Conservation (phyloP, 495 filamentous ascomycete genomes). For the Penicillium robsamsonii region DNA sequence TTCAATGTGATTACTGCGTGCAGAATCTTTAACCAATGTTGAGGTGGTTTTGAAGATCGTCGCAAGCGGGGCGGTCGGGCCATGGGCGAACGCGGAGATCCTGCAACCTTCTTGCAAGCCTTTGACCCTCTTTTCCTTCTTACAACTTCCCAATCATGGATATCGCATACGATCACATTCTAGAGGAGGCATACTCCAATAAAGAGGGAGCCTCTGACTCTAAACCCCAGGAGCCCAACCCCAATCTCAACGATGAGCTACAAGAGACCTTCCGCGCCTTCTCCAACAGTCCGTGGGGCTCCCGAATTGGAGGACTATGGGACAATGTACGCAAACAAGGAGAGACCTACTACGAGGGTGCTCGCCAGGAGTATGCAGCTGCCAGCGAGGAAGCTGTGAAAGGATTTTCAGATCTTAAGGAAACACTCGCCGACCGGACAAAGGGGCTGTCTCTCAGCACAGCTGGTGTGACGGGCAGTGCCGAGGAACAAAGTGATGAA, state of each 20-base stretch:
- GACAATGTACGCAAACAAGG: constrained; percentile 88
- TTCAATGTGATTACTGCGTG: background rate
- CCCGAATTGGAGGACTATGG: constrained; percentile 81
- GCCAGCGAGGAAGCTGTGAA: constrained; percentile 79
- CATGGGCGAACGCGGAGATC: constrained; percentile 30
- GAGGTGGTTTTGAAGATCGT: constrained; percentile 8
- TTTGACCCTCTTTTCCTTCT: constrained; percentile 10
- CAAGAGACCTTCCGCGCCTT: constrained; percentile 95
- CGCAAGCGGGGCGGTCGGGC: constrained; percentile 32
- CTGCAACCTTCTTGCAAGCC: constrained; percentile 18
- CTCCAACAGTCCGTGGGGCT: constrained; percentile 86
- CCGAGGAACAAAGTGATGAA: constrained; percentile 32
- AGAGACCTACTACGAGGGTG: constrained; percentile 80
- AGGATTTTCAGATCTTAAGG: constrained; percentile 71
- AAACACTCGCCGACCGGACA: constrained; percentile 67
- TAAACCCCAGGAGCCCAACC: constrained; percentile 40
- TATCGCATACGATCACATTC: constrained; percentile 95
- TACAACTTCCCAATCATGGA: constrained; percentile 62
- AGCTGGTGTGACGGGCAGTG: constrained; percentile 27
- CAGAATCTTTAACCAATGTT: too few species aligned
- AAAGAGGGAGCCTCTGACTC: constrained; percentile 37
- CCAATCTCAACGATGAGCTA: constrained; percentile 79
- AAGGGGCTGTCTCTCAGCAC: constrained; percentile 67
- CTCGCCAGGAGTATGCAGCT: constrained; percentile 72
- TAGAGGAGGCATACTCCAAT: constrained; percentile 74